Conservation (phyloP, 176 grass and related monocot genomes). For the Oryza australiensis region DNA sequence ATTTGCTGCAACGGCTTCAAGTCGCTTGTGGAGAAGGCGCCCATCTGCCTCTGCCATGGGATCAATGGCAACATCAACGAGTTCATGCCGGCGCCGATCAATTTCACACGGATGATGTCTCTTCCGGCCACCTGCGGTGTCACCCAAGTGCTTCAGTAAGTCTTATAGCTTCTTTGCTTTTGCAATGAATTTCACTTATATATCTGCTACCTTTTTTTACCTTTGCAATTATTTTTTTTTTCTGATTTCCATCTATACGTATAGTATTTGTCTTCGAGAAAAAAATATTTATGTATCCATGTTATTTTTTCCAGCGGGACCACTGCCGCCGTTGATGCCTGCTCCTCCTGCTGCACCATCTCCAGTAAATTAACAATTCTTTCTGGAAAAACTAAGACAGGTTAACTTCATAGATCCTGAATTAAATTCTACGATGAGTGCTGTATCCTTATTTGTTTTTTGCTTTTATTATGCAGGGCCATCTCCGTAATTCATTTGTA, state of each 20-base stretch:
- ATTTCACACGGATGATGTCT: constrained; percentile 18
- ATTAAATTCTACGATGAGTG: neutral
- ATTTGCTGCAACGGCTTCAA: constrained; percentile 24
- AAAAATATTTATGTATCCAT: neutral
- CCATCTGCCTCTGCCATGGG: constrained; percentile 42
- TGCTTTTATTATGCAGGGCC: neutral
- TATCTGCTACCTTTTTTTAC: neutral
- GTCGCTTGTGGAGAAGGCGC: neutral
- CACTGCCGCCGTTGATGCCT: neutral
- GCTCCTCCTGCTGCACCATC: neutral
- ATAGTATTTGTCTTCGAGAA: neutral
- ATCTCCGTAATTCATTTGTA: neutral
- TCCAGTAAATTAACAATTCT: neutral
- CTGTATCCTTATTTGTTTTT: neutral
- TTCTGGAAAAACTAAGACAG: neutral
- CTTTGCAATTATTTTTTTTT: neutral
- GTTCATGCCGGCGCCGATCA: constrained; percentile 13
- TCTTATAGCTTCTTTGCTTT: neutral
- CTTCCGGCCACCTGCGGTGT: constrained; percentile 8
- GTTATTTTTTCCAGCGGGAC: neutral
- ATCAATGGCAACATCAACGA: constrained; percentile 26
- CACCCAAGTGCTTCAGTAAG: neutral
- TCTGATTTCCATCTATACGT: neutral
- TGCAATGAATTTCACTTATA: neutral
- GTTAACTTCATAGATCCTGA: neutral